These are phyloP conservation scores for Saturnispora dispora DNA, from an alignment of 805 yeast species.

Conservation along the genomic window DNA sequence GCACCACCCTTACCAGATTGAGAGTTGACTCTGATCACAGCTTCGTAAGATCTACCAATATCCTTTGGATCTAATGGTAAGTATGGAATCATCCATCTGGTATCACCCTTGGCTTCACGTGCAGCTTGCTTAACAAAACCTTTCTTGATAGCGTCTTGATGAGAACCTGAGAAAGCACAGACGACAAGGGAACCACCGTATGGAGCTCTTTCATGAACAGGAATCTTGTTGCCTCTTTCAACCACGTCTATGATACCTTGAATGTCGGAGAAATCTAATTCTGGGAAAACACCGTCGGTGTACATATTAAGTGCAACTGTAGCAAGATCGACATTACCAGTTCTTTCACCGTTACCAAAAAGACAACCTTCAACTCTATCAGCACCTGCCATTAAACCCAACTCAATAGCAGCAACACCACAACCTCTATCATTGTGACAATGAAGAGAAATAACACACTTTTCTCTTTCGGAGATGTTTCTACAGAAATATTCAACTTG, in stretches of 20 bases:
- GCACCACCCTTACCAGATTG: constrained; percentile 89
- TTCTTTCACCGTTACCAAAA: constrained; percentile 78
- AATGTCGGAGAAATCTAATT: constrained; percentile 61
- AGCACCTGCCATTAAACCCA: constrained; percentile 74
- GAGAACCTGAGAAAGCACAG: constrained; percentile 63
- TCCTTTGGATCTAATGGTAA: constrained; percentile 76
- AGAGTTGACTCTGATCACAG: constrained; percentile 74
- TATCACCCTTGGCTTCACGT: constrained; percentile 39
- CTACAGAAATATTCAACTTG: constrained; percentile 68
- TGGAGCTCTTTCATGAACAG: constrained; percentile 67
- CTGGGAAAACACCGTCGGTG: constrained; percentile 68
- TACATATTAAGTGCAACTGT: constrained; percentile 71
- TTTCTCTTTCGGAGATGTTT: constrained; percentile 62
- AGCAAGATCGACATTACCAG: constrained; percentile 73
- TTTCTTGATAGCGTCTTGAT: constrained; percentile 32
- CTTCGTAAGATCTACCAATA: constrained; percentile 73
- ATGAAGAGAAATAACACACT: constrained; percentile 60
- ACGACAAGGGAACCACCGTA: constrained; percentile 74
- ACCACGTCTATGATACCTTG: constrained; percentile 57
- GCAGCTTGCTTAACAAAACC: constrained; percentile 39
- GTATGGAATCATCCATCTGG: constrained; percentile 63
- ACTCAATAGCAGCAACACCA: constrained; percentile 76
- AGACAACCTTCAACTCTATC: constrained; percentile 80
- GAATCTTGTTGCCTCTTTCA: constrained; percentile 72
- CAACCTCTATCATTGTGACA: constrained; percentile 78